Evolutionary conservation across 2,329 filamentous ascomycete genomes (phyloP), one percentile per base, ranked within the genome.

Genomic region (Stachybotrys chartarum): DNA sequence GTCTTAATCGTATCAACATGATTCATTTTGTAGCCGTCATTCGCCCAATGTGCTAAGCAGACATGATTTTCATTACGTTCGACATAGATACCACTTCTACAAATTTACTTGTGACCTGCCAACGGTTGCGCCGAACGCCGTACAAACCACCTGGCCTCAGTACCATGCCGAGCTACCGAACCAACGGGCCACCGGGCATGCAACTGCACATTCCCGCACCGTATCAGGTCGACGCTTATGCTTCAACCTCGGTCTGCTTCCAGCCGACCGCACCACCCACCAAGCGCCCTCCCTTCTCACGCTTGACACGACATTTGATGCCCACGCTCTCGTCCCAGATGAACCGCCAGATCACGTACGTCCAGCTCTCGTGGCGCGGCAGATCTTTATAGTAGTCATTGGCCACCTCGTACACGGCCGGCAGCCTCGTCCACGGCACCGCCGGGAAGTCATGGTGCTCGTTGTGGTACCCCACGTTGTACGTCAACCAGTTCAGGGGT

Each of bases 391-490:
- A 99, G 69, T 97, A 99, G 73, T 97, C 94, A 60, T 81, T 81
- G 1, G 94, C 94, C 55, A 95, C 88, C 59, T 84, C 75, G 67
- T 92, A 85, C 54, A 99, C 78, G 67, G 79, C 80, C 54, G 86
- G 88, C 45, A 99, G 80, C 35, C 88, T 81, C 10, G 91, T 97
- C 94, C 94, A 99, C 0, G 94, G 93, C 50, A 99, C 84, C 51
- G 94, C 94, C 11, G 94, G 94, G 75, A 99, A 99, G 72, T 99
- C 94, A 72, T 99, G 94, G 74, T 99, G 94, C 78, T 99, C 94
- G 70, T 99, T 99, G 78, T 99, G 94, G 66, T 97, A 77, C 54
- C 94, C 94, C 50, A 99, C 94, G 65, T 99, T 99, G 79, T 97
- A 99, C 1, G 92, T 96, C 52, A 99, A 75, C 65, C 91, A 74